Evolutionary conservation across 2,329 filamentous ascomycete genomes (phyloP), one percentile per base, ranked within the genome.

Genomic region (Fusarium praegraminearum): DNA sequence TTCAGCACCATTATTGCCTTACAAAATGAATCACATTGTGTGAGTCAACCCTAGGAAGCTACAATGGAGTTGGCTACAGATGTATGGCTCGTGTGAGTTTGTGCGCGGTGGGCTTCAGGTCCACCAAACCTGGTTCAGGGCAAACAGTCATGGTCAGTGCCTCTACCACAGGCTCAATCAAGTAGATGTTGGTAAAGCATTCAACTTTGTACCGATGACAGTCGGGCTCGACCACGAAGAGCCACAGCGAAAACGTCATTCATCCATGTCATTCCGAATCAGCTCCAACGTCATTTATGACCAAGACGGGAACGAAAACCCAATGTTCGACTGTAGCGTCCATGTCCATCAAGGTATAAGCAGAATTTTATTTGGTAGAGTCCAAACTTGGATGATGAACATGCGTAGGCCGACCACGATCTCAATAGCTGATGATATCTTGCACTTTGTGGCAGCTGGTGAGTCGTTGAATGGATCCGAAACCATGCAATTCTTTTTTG

Each of bases 401-500:
- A 33, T 44, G 40, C 33, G 32, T 35, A 62, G 70, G 51, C 64
- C 69, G 61, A 22, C 45, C 46, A 52, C 41, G 38, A 43, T 30
- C 49, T 73, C 60, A 67, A 54, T 43, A 49, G 33, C 45, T 51
- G 55, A 38, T 46, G 18, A 32, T 35, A 32, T 51, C 26, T 45
- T 43, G 51, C 45, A 33, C 44, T 30, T 47, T 51, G 47, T 45
- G 40, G n/a, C 24, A 54, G 24, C 49, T 63, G 57, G 45, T 44
- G 62, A 57, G 62, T 69, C 49, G 68, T 71, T 74, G 66, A 66
- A 70, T 70, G 73, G 74, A 72, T 73, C 72, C 52, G 76, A 78
- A 75, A 78, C 76, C 74, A 79, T 79, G 78, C 76, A 79, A 76
- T 73, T 75, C 67, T 75, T 78, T 76, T 75, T 76, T 77, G 76